Base-by-base conservation (phyloP, 345 rosid species). In the Lumnitzera littorea region DNA sequence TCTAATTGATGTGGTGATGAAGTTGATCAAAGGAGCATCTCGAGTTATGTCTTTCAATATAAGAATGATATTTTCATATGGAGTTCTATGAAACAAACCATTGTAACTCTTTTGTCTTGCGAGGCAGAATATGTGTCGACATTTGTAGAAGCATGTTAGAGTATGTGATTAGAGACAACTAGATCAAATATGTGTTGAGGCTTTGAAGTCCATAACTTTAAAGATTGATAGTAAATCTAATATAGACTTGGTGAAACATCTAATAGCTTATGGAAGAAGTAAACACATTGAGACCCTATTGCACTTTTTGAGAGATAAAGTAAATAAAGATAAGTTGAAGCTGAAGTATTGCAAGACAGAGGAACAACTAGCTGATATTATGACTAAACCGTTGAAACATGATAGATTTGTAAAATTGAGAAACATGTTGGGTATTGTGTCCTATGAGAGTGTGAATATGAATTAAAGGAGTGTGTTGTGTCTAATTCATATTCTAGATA, bases 111-210 rank as follows among this genome's bases (percentile, higher is more conserved):
- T 9, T 55, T 47, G 0, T 64, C 62, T 0, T 64, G 62, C 23
- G 62, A 56, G 16, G 61, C 46, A 15, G 46, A 64, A 9, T 55
- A 48, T 24, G 53, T 63, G 60, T 49, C 20, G 2, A 50, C 31
- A 7, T 41, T 36, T 1, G 51, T 16, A 56, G 24, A n/a, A 0
- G 46, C 48, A 2, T 50, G n/a, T 17, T n/a, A 50, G 13, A n/a
- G 15, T 7, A 13, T 50, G 0, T 50, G n/a, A n/a, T 50, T 50
- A 1, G 20, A 50, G 7, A 50, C n/a, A 7, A n/a, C 53, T 50
- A 4, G 53, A 15, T 1, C 6, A 50, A 5, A 14, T 50, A 10
- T 1, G 7, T 11, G n/a, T 15, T 15, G 11, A 50, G 13, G n/a
- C 4, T 2, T 4, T 2, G 1, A 11, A 14, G 16, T 4, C n/a